A percentile compares a stretch with the other conserved stretches of the same genome.
phyloP scores from a whole-genome alignment of 345 rosid species.

The Eucalyptus leucophloia region DNA sequence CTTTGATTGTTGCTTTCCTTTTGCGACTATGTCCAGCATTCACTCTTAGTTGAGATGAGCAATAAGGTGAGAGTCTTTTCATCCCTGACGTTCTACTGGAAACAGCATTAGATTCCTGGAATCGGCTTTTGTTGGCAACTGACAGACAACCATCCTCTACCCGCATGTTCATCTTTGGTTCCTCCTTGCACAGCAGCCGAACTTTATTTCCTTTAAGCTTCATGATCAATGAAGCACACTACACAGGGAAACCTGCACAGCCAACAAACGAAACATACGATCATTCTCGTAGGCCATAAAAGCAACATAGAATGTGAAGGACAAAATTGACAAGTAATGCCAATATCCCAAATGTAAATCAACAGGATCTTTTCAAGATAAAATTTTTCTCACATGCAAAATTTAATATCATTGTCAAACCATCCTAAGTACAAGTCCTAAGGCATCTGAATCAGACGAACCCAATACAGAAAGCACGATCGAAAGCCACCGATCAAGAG shows the following conservation, averaged over 20 bases:
- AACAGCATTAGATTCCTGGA: slow-evolving; percentile 16
- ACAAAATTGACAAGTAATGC: not conserved
- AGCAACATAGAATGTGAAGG: not conserved
- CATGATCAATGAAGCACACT: not conserved
- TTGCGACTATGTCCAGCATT: slow-evolving; percentile 7
- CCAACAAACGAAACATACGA: not conserved
- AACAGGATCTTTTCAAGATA: not conserved
- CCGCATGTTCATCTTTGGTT: not conserved
- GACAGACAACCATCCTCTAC: not conserved
- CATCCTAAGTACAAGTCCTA: not conserved
- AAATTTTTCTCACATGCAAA: not conserved
- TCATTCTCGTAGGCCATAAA: not conserved
- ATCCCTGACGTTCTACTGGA: slow-evolving; percentile 7
- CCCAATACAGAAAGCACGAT: not conserved
- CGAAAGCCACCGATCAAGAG: not conserved
- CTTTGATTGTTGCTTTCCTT: slow-evolving; percentile 15
- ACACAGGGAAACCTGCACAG: not conserved
- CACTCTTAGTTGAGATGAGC: slow-evolving; percentile 16
- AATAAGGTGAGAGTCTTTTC: slow-evolving; percentile 24
- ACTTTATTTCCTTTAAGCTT: not conserved
- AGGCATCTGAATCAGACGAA: not conserved
- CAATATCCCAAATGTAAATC: not conserved
- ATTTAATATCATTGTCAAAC: not conserved
- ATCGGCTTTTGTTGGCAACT: not conserved
- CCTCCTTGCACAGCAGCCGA: not conserved